A percentile compares a stretch with the other conserved stretches of the same genome.
Evolutionary conservation across 164 flowering plant genomes (phyloP).

Genomic region (Paratinospora sagittata): DNA sequence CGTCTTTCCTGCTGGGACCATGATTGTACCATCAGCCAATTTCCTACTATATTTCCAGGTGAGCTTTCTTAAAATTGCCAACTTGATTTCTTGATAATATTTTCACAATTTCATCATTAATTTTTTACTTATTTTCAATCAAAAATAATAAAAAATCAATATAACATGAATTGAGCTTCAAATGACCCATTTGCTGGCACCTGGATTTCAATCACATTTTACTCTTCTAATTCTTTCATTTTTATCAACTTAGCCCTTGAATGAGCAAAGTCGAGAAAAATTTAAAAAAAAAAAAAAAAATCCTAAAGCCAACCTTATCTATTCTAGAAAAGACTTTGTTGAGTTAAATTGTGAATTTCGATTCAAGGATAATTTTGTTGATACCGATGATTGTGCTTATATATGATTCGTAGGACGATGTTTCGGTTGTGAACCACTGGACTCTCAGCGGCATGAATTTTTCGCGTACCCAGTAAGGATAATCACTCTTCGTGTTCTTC

Average conservation of each 20-base stretch:
- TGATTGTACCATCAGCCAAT: slow-evolving; percentile 20
- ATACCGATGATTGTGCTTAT: background rate
- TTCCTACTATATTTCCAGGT: slow-evolving; percentile 26
- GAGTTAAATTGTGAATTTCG: background rate
- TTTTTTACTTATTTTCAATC: background rate
- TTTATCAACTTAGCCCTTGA: too few species aligned
- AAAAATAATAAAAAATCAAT: background rate
- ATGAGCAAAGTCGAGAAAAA: too few species aligned
- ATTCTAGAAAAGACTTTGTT: background rate
- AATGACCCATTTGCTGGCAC: background rate
- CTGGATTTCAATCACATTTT: background rate
- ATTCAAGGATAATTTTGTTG: too few species aligned
- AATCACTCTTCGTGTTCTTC: too few species aligned
- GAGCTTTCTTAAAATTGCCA: background rate
- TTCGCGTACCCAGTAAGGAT: slow-evolving; percentile 12
- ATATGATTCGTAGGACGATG: slow-evolving; percentile 17
- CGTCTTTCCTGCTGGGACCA: slow-evolving; percentile 17
- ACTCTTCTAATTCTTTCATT: background rate
- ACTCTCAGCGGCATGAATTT: slow-evolving; percentile 19
- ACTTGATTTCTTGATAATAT: background rate
- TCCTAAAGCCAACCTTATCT: background rate
- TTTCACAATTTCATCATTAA: background rate
- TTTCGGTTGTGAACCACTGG: slow-evolving; percentile 21
- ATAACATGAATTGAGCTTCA: background rate
- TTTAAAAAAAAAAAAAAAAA: too few species aligned